Percentiles rank a stretch among this genome's conserved stretches.
phyloP scores from a whole-genome alignment of 2,329 filamentous ascomycete genomes.

The Pestalotiopsis fici region DNA sequence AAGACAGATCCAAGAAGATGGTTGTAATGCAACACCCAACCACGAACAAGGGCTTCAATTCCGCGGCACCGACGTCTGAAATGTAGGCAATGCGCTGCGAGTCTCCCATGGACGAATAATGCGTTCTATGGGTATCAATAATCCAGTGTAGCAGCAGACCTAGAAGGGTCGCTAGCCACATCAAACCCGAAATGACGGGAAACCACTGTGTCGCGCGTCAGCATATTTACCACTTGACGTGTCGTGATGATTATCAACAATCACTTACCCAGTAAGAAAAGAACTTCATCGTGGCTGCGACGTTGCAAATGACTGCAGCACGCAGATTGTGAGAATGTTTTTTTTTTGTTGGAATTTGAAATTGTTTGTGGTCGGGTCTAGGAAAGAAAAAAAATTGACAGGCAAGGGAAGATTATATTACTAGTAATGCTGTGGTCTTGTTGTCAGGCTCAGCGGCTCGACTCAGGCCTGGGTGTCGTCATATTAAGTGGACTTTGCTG shows the following conservation, averaged over 20 bases:
- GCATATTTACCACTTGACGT: neutral
- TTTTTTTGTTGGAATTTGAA: neutral
- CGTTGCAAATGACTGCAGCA: neutral
- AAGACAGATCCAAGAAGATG: conserved; percentile 78
- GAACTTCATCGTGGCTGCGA: conserved; percentile 15
- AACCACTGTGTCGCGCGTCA: conserved; percentile 49
- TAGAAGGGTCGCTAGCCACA: conserved; percentile 69
- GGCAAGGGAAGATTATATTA: neutral
- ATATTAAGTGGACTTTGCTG: conserved; percentile 9
- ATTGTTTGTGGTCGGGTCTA: neutral
- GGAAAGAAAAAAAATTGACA: neutral
- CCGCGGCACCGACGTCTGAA: conserved; percentile 62
- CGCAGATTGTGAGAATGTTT: neutral
- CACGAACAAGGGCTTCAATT: conserved; percentile 78
- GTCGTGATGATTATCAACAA: neutral
- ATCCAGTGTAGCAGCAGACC: conserved; percentile 73
- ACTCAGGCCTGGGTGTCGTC: neutral
- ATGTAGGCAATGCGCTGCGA: conserved; percentile 70
- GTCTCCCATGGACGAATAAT: conserved; percentile 61
- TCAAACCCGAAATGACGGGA: conserved; percentile 66
- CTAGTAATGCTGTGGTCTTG: neutral
- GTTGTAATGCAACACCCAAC: conserved; percentile 71
- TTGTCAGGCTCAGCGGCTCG: too few relatives aligned
- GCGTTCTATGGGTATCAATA: conserved; percentile 50
- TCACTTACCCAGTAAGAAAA: conserved; percentile 37